A percentile compares a stretch with the other conserved stretches of the same genome.
Evolutionary conservation across 805 yeast species (phyloP).

Genomic region (Nakazawaea sp.): DNA sequence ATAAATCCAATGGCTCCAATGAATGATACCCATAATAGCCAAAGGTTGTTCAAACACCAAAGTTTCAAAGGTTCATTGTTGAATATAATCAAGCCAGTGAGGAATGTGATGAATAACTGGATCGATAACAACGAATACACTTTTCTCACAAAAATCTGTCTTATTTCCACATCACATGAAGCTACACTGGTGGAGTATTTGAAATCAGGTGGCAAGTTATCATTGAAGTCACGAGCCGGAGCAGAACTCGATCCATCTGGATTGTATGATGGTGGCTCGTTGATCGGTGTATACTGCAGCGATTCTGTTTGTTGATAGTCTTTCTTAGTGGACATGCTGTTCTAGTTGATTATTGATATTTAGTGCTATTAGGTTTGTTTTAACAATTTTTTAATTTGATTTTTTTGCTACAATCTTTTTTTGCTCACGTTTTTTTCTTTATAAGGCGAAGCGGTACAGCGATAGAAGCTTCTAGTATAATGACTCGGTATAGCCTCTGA

Average conservation of each 20-base stretch:
- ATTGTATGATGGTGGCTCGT: conserved; percentile 9
- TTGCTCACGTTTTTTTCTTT: too few species aligned
- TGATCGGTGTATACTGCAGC: conserved; percentile 6
- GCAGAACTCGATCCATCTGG: conserved; percentile 7
- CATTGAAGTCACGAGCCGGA: conserved; percentile 9
- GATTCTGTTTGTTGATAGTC: not conserved
- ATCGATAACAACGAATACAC: conserved; percentile 66
- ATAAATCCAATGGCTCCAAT: conserved; percentile 58
- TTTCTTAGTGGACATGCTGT: not conserved
- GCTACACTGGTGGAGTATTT: conserved; percentile 74
- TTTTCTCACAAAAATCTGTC: conserved; percentile 71
- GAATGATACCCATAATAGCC: conserved; percentile 52
- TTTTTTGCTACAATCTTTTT: too few species aligned
- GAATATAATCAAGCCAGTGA: conserved; percentile 46
- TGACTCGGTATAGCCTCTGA: too few species aligned
- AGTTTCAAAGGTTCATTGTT: conserved; percentile 33
- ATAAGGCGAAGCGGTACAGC: too few species aligned
- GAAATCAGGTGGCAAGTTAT: conserved; percentile 63
- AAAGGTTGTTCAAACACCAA: conserved; percentile 53
- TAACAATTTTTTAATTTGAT: too few species aligned
- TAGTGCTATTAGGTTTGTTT: too few species aligned
- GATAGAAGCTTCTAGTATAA: too few species aligned
- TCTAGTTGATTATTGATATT: too few species aligned
- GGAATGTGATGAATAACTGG: conserved; percentile 59
- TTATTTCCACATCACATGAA: conserved; percentile 66